phyloP scores from a whole-genome alignment of 768 basidiomycete species.

The Lentinula detonsa region DNA sequence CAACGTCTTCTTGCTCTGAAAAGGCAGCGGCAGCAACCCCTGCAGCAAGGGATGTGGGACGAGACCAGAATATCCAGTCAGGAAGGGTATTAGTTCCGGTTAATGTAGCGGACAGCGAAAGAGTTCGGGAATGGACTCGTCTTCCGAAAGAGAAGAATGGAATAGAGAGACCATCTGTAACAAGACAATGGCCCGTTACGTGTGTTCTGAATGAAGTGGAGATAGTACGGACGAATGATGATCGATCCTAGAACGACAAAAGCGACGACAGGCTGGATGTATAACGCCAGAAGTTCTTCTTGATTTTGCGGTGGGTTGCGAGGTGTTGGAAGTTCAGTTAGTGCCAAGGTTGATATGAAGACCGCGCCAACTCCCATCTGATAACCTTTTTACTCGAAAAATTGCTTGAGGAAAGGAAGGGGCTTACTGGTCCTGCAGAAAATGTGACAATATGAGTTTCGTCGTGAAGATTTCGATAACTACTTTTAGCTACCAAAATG shows the following conservation, averaged over 20 bases:
- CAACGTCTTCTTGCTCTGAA: conserved; percentile 1
- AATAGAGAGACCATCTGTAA: conserved; percentile 61
- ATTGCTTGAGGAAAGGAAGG: no score
- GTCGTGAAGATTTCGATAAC: background rate
- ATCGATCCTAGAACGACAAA: conserved; percentile 88
- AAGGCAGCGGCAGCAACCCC: conserved; percentile 4
- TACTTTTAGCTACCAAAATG: conserved; percentile 63
- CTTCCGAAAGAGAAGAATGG: conserved; percentile 57
- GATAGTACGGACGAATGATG: conserved; percentile 55
- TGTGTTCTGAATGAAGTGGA: background rate
- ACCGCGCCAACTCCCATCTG: conserved; percentile 92
- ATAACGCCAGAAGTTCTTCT: conserved; percentile 65
- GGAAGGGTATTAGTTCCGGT: conserved; percentile 27
- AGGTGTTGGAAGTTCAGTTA: conserved; percentile 53
- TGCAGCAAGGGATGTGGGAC: conserved; percentile 14
- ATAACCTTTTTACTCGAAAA: background rate
- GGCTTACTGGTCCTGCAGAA: conserved; percentile 45
- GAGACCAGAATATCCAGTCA: conserved; percentile 39
- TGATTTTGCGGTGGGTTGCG: conserved; percentile 57
- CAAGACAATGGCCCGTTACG: background rate
- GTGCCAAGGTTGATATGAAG: conserved; percentile 77
- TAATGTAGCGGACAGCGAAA: conserved; percentile 39
- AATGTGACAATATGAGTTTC: background rate
- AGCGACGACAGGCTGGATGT: conserved; percentile 76
- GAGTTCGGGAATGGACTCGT: conserved; percentile 37